phyloP scores from a whole-genome alignment of 2,329 filamentous ascomycete genomes.

The Colletotrichum sp. region DNA sequence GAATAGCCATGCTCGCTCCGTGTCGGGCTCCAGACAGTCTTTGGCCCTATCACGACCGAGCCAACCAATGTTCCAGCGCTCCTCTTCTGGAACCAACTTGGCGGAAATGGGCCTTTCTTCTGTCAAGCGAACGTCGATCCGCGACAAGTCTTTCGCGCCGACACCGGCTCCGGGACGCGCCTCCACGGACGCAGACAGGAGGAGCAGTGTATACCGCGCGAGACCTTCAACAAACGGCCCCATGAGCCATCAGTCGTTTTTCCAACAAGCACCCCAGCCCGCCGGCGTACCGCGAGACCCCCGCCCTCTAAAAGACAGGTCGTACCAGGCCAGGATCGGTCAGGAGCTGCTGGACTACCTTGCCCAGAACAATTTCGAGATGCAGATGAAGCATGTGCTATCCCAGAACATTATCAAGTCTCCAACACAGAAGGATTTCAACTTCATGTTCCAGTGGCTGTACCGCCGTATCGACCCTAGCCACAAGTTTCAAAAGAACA shows the following conservation, averaged over 20 bases:
- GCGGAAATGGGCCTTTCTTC: constrained; percentile 83
- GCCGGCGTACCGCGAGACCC: constrained; percentile 88
- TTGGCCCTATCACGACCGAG: constrained; percentile 83
- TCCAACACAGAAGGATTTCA: constrained; percentile 98
- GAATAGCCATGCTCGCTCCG: constrained; percentile 76
- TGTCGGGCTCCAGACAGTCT: constrained; percentile 84
- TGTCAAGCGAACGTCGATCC: constrained; percentile 82
- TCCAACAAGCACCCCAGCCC: constrained; percentile 82
- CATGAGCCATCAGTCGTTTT: constrained; percentile 89
- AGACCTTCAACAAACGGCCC: constrained; percentile 73
- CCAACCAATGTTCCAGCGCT: constrained; percentile 86
- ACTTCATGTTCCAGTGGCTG: constrained; percentile 96
- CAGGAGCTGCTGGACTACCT: constrained; percentile 93
- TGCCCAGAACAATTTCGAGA: constrained; percentile 91
- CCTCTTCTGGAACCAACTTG: constrained; percentile 82
- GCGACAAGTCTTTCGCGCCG: constrained; percentile 61
- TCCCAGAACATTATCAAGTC: constrained; percentile 90
- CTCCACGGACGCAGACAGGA: constrained; percentile 61
- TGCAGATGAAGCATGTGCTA: constrained; percentile 96
- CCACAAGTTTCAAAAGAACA: constrained; percentile 91
- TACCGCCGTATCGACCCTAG: constrained; percentile 95
- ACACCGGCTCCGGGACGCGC: constrained; percentile 42
- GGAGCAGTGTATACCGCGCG: constrained; percentile 83
- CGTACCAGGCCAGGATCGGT: constrained; percentile 81
- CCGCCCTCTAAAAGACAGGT: constrained; percentile 80